A percentile compares a stretch with the other conserved stretches of the same genome.
These are phyloP conservation scores for Solanum medicagineum DNA, from an alignment of 257 asterid species.

Conservation along the genomic window DNA sequence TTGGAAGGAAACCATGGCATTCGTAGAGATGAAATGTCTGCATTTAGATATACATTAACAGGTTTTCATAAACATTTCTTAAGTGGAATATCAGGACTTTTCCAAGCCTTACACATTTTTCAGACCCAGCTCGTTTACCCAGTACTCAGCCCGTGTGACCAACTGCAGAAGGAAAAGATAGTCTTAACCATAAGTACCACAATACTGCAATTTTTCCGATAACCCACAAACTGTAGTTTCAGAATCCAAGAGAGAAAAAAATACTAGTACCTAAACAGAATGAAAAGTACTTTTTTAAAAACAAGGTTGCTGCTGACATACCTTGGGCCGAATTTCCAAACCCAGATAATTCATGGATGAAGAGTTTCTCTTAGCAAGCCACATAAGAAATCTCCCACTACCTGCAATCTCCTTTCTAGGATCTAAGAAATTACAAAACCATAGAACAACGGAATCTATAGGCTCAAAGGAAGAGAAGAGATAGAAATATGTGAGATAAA, in stretches of 20 bases:
- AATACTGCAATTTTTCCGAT: background rate
- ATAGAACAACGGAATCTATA: background rate
- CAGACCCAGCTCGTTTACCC: conserved; percentile 62
- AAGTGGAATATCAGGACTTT: conserved; percentile 5
- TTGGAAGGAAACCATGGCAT: conserved; percentile 74
- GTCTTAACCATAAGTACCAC: background rate
- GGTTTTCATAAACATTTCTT: conserved; percentile 2
- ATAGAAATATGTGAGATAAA: background rate
- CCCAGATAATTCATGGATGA: conserved; percentile 63
- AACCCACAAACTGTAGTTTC: background rate
- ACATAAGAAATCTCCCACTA: conserved; percentile 83
- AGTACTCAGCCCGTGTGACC: conserved; percentile 72
- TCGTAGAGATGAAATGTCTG: conserved; percentile 80
- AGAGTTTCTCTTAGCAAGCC: conserved; percentile 57
- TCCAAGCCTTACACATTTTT: conserved; percentile 56
- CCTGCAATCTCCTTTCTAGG: conserved; percentile 30
- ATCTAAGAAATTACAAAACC: background rate
- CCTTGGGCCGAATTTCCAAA: conserved; percentile 84
- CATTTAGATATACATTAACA: conserved; percentile 13
- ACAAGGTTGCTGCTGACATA: conserved; percentile 18
- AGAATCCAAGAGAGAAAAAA: background rate
- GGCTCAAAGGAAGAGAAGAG: background rate
- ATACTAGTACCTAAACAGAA: background rate
- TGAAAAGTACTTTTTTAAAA: background rate
- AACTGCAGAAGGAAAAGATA: conserved; percentile 38